These are phyloP conservation scores for Curvularia hawaiiensis DNA, from an alignment of 2,329 filamentous ascomycete species.

Conservation along the genomic window DNA sequence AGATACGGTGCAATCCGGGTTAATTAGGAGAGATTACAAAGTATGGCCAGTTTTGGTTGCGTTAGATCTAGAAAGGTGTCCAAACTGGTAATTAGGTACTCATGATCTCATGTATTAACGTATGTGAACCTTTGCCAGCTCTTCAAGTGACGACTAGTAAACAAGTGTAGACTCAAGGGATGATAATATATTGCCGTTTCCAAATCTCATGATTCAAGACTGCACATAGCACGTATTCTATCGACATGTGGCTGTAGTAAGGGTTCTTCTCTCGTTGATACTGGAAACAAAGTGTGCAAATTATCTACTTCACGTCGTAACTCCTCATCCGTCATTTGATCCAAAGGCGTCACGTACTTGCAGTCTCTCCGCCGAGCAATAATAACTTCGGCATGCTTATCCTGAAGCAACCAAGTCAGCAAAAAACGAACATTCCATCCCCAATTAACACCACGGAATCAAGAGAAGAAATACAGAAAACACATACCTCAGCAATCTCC, in stretches of 20 bases:
- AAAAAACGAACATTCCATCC: background rate
- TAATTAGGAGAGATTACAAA: background rate
- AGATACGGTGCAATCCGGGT: background rate
- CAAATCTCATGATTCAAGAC: background rate
- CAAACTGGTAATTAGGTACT: background rate
- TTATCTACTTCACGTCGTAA: slow-evolving; percentile 6
- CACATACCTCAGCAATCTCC: slow-evolving; percentile 12
- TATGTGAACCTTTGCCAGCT: too few relatives aligned
- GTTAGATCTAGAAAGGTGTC: background rate
- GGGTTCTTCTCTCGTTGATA: background rate
- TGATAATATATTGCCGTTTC: background rate
- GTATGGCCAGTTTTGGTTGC: background rate
- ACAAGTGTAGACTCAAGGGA: background rate
- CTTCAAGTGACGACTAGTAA: too few relatives aligned
- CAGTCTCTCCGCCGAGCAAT: slow-evolving; percentile 9
- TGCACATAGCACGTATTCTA: slow-evolving; percentile 6
- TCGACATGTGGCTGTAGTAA: slow-evolving; percentile 4
- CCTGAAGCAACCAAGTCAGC: background rate
- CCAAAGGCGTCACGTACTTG: slow-evolving; percentile 1
- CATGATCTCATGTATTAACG: background rate
- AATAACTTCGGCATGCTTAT: slow-evolving; percentile 10
- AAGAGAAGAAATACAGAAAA: background rate
- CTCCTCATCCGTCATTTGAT: slow-evolving; percentile 1
- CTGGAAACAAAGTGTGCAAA: slow-evolving; percentile 12
- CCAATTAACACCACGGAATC: background rate